These are phyloP conservation scores for Centella asiatica DNA, from an alignment of 129 eudicot species.

Conservation along the genomic window DNA sequence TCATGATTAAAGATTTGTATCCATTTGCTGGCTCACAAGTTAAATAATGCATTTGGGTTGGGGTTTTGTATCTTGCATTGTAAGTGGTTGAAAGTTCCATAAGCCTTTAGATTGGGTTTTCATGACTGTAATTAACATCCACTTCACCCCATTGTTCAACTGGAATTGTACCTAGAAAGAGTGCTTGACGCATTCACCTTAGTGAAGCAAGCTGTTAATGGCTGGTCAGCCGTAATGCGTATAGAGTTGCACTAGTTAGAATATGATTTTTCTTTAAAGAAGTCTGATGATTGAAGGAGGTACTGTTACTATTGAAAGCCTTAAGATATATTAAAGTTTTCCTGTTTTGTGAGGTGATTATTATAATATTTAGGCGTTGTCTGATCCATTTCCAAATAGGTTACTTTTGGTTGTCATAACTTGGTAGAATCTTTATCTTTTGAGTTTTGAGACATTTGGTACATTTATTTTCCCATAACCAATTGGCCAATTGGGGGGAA, in stretches of 20 bases:
- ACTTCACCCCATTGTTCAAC: not conserved
- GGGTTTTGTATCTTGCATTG: not conserved
- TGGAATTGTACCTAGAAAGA: not conserved
- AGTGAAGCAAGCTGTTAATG: not conserved
- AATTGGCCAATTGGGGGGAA: too few relatives aligned
- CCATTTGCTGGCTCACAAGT: not conserved
- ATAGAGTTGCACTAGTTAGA: not conserved
- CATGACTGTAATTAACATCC: too few relatives aligned
- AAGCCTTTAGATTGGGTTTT: too few relatives aligned
- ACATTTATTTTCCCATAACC: too few relatives aligned
- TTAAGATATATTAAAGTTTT: not conserved
- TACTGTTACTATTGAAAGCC: not conserved
- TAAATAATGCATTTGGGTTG: not conserved
- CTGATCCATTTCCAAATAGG: not conserved
- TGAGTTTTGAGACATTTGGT: not conserved
- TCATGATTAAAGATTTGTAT: not conserved
- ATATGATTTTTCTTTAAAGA: not conserved
- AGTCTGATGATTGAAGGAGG: not conserved
- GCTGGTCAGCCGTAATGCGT: not conserved
- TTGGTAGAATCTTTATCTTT: not conserved
- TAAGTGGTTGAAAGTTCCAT: not conserved
- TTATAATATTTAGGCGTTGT: not conserved
- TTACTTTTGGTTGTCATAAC: not conserved
- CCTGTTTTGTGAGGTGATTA: not conserved
- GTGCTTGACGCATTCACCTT: not conserved